A percentile compares a stretch with the other conserved stretches of the same genome.
Conservation (phyloP, 257 asterid species). For the Apocynum venetum region DNA sequence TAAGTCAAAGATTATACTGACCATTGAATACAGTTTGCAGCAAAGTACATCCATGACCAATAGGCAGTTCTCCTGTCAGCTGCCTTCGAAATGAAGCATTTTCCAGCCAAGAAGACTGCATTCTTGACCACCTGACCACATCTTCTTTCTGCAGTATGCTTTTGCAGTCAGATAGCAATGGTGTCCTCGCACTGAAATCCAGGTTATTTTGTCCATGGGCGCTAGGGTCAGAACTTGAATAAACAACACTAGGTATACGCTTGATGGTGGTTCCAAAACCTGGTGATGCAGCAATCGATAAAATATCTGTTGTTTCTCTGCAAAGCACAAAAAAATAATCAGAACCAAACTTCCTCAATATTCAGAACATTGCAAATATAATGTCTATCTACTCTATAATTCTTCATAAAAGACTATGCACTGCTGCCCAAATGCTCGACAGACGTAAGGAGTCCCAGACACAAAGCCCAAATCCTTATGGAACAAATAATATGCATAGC, state of each 20-base stretch:
- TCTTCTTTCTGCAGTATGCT: constrained; percentile 27
- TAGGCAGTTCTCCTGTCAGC: constrained; percentile 56
- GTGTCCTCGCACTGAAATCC: constrained; percentile 35
- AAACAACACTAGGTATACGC: constrained; percentile 31
- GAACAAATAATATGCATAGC: not conserved
- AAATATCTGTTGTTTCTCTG: constrained; percentile 76
- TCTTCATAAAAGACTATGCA: not conserved
- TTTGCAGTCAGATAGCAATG: constrained; percentile 51
- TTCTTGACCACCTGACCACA: constrained; percentile 18
- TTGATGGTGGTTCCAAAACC: constrained; percentile 41
- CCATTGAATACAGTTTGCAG: constrained; percentile 77
- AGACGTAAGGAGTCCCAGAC: not conserved
- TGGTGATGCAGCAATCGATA: constrained; percentile 83
- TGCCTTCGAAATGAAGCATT: constrained; percentile 39
- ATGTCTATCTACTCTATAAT: not conserved
- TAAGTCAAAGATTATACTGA: constrained; percentile 23
- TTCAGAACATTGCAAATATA: not conserved
- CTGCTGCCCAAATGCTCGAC: not conserved
- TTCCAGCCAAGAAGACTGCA: constrained; percentile 34
- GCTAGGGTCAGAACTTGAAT: constrained; percentile 30
- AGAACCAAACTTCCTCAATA: constrained; percentile 8
- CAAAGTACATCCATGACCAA: constrained; percentile 63
- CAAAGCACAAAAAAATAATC: not conserved
- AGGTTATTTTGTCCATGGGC: constrained; percentile 21
- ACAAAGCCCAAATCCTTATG: too few species aligned